Percentiles rank a stretch among this genome's conserved stretches.
Evolutionary conservation across 768 basidiomycete genomes (phyloP).

Genomic region (Collybia mongolica): DNA sequence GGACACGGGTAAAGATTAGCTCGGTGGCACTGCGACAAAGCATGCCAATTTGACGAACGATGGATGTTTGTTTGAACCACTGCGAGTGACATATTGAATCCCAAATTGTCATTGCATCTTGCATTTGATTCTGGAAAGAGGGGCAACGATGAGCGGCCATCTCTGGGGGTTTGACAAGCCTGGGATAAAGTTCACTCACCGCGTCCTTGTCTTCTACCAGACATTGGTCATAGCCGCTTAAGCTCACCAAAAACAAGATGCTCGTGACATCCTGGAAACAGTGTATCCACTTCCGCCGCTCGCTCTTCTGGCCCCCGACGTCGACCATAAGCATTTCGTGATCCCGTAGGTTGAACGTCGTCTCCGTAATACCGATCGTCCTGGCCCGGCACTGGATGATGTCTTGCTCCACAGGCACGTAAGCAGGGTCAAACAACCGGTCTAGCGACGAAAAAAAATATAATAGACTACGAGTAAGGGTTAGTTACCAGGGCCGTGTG

Average conservation of each 20-base stretch:
- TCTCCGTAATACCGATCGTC: slow-evolving; percentile 91
- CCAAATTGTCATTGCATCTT: slow-evolving; percentile 98
- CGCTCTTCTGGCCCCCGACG: slow-evolving; percentile 92
- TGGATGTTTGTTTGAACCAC: slow-evolving; percentile 94
- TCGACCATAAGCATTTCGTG: slow-evolving; percentile 93
- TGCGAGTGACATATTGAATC: slow-evolving; percentile 98
- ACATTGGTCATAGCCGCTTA: slow-evolving; percentile 94
- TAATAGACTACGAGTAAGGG: slow-evolving; percentile 42
- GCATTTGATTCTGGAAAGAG: slow-evolving; percentile 85
- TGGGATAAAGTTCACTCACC: slow-evolving; percentile 42
- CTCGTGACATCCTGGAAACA: slow-evolving; percentile 95
- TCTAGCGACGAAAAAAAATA: slow-evolving; percentile 84
- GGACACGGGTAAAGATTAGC: background rate
- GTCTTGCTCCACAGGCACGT: slow-evolving; percentile 80
- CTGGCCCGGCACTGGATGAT: slow-evolving; percentile 85
- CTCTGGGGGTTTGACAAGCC: background rate
- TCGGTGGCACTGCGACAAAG: background rate
- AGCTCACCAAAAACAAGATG: slow-evolving; percentile 86
- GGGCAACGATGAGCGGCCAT: background rate
- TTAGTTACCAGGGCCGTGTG: background rate
- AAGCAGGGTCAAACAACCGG: slow-evolving; percentile 72
- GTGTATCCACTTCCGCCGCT: slow-evolving; percentile 92
- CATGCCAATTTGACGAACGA: slow-evolving; percentile 38
- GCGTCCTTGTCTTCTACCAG: slow-evolving; percentile 91
- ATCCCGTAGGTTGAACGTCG: slow-evolving; percentile 73